Evolutionary conservation across 1,284 basidiomycete species (phyloP).

Genomic region (Ceratobasidium papillatum): DNA sequence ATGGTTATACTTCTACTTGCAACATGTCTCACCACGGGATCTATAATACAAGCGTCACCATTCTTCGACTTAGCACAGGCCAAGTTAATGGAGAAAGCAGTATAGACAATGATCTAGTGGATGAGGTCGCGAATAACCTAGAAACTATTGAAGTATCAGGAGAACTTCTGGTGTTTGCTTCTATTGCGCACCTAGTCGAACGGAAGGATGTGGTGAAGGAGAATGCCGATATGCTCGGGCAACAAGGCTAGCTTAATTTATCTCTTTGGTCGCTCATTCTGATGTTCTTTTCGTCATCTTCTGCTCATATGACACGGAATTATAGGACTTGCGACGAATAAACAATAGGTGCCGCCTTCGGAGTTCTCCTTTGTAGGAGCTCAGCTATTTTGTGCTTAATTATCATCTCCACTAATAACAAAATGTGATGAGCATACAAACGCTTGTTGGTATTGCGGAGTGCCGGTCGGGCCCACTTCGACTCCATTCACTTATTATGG

Average conservation of each 20-base stretch:
- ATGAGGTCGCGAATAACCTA: neutral
- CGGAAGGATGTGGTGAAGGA: slow-evolving; percentile 19
- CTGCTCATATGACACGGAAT: neutral
- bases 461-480: too few relatives aligned
- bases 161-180: slow-evolving; percentile 19
- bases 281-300: neutral
- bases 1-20: slow-evolving; percentile 20
- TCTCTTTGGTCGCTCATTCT: neutral
- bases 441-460: too few relatives aligned
- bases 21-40: slow-evolving; percentile 24
- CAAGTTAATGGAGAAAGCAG: neutral
- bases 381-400: neutral
- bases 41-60: slow-evolving; percentile 30
- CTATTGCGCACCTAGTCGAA: slow-evolving; percentile 4
- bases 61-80: neutral
- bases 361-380: too few relatives aligned
- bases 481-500: too few relatives aligned
- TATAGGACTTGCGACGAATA: neutral
- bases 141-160: slow-evolving; percentile 13
- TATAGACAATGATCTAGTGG: neutral
- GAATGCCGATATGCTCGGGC: slow-evolving; percentile 28
- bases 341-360: neutral
- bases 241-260: neutral
- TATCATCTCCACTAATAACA: neutral
- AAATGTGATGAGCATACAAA: neutral